These are phyloP conservation scores for Alopecurus myosuroides DNA, from an alignment of 176 grass and related monocot genomes.

Conservation along the genomic window DNA sequence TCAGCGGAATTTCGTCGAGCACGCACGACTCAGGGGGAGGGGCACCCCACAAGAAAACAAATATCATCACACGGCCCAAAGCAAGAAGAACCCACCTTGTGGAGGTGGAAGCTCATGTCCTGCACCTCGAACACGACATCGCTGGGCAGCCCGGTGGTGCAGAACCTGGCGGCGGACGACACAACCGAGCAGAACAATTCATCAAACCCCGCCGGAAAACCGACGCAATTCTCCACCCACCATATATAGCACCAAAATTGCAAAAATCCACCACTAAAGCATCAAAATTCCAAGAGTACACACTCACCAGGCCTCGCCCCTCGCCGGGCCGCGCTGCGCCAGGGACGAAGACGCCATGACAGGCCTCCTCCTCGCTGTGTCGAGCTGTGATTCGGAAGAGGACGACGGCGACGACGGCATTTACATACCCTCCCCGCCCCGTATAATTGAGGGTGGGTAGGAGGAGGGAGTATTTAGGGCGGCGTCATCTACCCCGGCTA, in stretches of 20 bases:
- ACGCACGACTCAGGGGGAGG: conserved; percentile 9
- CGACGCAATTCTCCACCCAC: neutral
- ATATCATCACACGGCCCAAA: neutral
- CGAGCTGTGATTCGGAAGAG: neutral
- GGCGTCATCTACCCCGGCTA: conserved; percentile 15
- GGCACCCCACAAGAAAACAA: neutral
- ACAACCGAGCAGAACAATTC: neutral
- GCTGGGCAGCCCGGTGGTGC: conserved; percentile 90
- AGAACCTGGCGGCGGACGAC: conserved; percentile 54
- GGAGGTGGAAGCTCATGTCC: conserved; percentile 95
- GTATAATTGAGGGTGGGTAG: conserved; percentile 32
- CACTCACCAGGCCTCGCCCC: conserved; percentile 58
- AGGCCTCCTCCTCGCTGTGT: neutral
- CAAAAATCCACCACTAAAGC: neutral
- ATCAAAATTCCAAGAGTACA: neutral
- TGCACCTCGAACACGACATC: conserved; percentile 83
- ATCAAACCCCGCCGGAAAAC: neutral
- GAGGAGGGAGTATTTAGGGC: conserved; percentile 39
- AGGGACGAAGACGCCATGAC: conserved; percentile 28
- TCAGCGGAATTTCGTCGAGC: conserved; percentile 66
- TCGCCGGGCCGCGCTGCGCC: conserved; percentile 13
- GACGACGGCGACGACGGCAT: neutral
- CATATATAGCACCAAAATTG: neutral
- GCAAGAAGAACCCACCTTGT: conserved; percentile 46
- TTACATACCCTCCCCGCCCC: neutral